phyloP scores from a whole-genome alignment of 306 rosid genomes.

The Prunus salicina region DNA sequence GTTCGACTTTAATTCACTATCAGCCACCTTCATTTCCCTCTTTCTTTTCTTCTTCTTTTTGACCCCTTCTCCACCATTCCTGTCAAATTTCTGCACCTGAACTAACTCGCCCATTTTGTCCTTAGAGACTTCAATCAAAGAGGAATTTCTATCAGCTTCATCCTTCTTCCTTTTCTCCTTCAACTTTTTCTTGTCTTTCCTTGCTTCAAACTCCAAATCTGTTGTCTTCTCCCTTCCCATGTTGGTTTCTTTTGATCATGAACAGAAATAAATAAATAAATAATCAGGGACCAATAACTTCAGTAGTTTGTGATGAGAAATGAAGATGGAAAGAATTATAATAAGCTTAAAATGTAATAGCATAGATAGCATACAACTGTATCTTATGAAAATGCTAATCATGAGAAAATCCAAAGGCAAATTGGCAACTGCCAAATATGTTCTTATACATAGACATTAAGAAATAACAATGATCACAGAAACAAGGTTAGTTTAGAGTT shows the following conservation, averaged over 20 bases:
- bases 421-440: not conserved
- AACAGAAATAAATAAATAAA: not conserved
- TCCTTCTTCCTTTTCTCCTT: constrained; percentile 9
- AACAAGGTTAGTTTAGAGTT: not conserved
- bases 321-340: not conserved
- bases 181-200: constrained; percentile 6
- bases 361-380: not conserved
- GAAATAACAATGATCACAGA: not conserved
- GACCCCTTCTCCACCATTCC: not conserved
- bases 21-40: not conserved
- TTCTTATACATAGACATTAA: not conserved
- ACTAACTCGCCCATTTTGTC: not conserved
- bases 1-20: not conserved
- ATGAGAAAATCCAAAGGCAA: not conserved
- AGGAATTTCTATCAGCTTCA: not conserved
- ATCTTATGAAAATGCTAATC: not conserved
- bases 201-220: not conserved
- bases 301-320: not conserved
- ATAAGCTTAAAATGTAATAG: not conserved
- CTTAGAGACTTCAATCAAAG: not conserved
- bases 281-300: too few relatives aligned
- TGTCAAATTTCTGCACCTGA: not conserved
- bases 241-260: not conserved
- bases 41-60: not conserved
- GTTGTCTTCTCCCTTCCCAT: not conserved